phyloP scores from a whole-genome alignment of 2,329 filamentous ascomycete species.

The Ophiostoma perfectum region DNA sequence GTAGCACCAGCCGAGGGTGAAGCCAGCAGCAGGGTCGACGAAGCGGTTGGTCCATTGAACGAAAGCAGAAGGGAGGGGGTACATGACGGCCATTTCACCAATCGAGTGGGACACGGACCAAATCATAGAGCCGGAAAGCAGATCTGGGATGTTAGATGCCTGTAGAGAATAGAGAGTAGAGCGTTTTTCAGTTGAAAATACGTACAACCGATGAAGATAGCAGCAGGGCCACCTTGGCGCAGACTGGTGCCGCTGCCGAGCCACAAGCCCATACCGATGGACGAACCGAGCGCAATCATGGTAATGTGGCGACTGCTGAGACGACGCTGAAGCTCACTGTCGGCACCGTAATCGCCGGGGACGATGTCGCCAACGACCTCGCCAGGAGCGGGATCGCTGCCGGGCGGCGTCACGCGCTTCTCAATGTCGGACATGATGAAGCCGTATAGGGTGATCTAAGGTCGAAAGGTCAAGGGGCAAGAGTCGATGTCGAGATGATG shows the following conservation, averaged over 20 bases:
- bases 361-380: slow-evolving; percentile 8
- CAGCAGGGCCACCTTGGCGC: slow-evolving; percentile 18
- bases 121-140: slow-evolving; percentile 15
- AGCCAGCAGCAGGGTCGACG: slow-evolving; percentile 43
- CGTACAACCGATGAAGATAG: slow-evolving; percentile 15
- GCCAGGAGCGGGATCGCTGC: slow-evolving; percentile 5
- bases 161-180: no score
- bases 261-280: slow-evolving; percentile 18
- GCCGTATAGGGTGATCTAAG: background rate
- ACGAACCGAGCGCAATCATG: slow-evolving; percentile 20
- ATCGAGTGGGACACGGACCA: slow-evolving; percentile 17
- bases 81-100: slow-evolving; percentile 20
- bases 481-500: background rate
- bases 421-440: slow-evolving; percentile 14
- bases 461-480: no score
- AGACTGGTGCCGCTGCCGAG: slow-evolving; percentile 18
- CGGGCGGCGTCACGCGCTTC: slow-evolving; percentile 11
- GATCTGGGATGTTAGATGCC: background rate
- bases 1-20: slow-evolving; percentile 47
- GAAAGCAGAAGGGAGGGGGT: slow-evolving; percentile 14
- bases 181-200: background rate
- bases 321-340: slow-evolving; percentile 13
- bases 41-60: slow-evolving; percentile 28
- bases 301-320: slow-evolving; percentile 16
- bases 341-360: slow-evolving; percentile 14